These are phyloP conservation scores for Lindgomyces ingoldianus DNA, from an alignment of 495 filamentous ascomycete genomes.

Conservation along the genomic window DNA sequence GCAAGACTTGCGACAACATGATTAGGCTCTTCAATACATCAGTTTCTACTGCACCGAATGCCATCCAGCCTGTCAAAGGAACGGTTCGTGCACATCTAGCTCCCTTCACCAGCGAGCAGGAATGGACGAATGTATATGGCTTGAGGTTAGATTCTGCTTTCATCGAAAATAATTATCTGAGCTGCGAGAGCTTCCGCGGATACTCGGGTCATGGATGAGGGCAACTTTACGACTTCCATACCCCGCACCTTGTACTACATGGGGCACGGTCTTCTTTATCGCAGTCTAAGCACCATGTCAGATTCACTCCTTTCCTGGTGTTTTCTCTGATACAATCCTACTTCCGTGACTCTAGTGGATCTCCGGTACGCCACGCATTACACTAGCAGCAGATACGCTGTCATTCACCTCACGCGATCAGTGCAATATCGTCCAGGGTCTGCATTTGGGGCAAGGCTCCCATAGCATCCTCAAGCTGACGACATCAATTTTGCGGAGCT, in stretches of 20 bases:
- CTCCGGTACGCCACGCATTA: too few species aligned
- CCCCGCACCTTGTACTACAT: not conserved
- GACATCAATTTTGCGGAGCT: too few species aligned
- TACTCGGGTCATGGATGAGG: conserved; percentile 16
- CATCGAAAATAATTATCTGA: conserved; percentile 34
- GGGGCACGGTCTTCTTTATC: not conserved
- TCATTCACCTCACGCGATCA: too few species aligned
- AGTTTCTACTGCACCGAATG: conserved; percentile 10
- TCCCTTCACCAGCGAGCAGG: conserved; percentile 20
- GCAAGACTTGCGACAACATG: conserved; percentile 36
- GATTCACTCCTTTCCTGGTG: too few species aligned
- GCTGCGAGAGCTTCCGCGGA: conserved; percentile 30
- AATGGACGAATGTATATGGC: conserved; percentile 30
- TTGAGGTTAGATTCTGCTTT: conserved; percentile 27
- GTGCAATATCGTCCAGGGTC: too few species aligned
- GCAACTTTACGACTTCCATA: too few species aligned
- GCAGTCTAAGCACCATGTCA: too few species aligned
- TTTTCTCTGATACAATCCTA: too few species aligned
- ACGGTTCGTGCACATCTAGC: conserved; percentile 7
- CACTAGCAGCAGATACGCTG: too few species aligned
- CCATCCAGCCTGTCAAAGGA: conserved; percentile 21
- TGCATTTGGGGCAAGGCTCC: too few species aligned
- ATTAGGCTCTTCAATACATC: conserved; percentile 31
- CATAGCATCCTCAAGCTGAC: too few species aligned
- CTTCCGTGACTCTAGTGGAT: too few species aligned